Evolutionary conservation across 2,329 filamentous ascomycete genomes (phyloP).

Genomic region (Stemphylium beticola): DNA sequence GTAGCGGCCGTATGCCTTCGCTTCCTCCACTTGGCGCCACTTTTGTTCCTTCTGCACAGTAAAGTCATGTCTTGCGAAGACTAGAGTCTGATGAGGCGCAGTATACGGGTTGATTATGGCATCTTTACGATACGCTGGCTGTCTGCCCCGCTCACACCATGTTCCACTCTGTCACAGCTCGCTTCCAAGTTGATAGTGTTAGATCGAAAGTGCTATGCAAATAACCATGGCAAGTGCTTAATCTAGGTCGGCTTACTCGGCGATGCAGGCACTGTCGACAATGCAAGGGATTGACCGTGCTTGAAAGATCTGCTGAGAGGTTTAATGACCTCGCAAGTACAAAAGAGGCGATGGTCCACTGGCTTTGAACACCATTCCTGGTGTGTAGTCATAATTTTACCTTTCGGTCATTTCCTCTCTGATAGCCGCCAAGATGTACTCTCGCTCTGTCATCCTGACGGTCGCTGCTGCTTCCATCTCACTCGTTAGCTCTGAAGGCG

Average conservation of each 20-base stretch:
- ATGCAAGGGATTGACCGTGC: conserved; percentile 16
- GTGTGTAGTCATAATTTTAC: conserved; percentile 1
- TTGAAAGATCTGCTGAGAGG: conserved; percentile 14
- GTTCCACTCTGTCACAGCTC: conserved; percentile 23
- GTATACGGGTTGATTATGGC: conserved; percentile 13
- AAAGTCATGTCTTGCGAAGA: background rate
- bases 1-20: conserved; percentile 20
- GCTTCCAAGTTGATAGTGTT: conserved; percentile 18
- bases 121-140: conserved; percentile 20
- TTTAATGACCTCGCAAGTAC: conserved; percentile 14
- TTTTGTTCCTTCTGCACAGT: conserved; percentile 4
- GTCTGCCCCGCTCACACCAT: conserved; percentile 17
- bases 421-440: conserved; percentile 22
- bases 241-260: conserved; percentile 11
- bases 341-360: conserved; percentile 28
- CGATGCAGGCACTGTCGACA: conserved; percentile 1
- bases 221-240: conserved; percentile 21
- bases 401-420: conserved; percentile 8
- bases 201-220: conserved; percentile 13
- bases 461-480: conserved; percentile 35
- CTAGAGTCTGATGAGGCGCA: conserved; percentile 15
- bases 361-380: conserved; percentile 6
- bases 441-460: conserved; percentile 32
- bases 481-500: conserved; percentile 24
- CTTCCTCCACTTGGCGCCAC: conserved; percentile 12